Evolutionary conservation across 768 basidiomycete genomes (phyloP).

Genomic region (Macrocybe gigantea): DNA sequence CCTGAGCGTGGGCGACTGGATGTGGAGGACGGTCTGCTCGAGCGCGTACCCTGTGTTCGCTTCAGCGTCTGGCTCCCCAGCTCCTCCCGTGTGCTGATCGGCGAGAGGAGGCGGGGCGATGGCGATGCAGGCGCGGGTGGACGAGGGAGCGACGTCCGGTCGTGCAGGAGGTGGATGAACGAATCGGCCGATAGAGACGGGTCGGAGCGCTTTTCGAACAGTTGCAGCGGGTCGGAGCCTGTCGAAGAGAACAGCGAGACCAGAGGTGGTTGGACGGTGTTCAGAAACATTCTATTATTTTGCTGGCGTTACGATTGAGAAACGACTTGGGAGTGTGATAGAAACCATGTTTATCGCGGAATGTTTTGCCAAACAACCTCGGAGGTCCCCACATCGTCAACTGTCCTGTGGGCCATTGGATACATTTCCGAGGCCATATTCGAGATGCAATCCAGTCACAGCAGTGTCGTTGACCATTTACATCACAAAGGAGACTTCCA

Average conservation of each 20-base stretch:
- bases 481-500: too few species aligned
- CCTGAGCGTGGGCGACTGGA: slow-evolving; percentile 70
- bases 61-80: slow-evolving; percentile 13
- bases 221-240: slow-evolving; percentile 49
- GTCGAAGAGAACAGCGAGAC: slow-evolving; percentile 79
- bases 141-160: slow-evolving; percentile 44
- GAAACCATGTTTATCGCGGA: too few species aligned
- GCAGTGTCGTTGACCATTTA: too few species aligned
- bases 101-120: slow-evolving; percentile 32
- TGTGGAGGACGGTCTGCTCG: slow-evolving; percentile 67
- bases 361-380: too few species aligned
- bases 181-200: slow-evolving; percentile 53
- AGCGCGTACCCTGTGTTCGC: slow-evolving; percentile 29
- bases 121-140: slow-evolving; percentile 38
- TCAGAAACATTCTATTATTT: slow-evolving; percentile 42
- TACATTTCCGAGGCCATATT: too few species aligned
- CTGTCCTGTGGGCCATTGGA: too few species aligned
- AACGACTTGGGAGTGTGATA: too few species aligned
- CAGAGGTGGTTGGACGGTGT: slow-evolving; percentile 52
- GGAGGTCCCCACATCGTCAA: too few species aligned
- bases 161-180: slow-evolving; percentile 57
- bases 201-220: slow-evolving; percentile 49
- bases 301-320: background rate
- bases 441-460: too few species aligned
- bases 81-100: background rate